Evolutionary conservation across 2,329 filamentous ascomycete genomes (phyloP).

Genomic region (Huntiella moniliformis): DNA sequence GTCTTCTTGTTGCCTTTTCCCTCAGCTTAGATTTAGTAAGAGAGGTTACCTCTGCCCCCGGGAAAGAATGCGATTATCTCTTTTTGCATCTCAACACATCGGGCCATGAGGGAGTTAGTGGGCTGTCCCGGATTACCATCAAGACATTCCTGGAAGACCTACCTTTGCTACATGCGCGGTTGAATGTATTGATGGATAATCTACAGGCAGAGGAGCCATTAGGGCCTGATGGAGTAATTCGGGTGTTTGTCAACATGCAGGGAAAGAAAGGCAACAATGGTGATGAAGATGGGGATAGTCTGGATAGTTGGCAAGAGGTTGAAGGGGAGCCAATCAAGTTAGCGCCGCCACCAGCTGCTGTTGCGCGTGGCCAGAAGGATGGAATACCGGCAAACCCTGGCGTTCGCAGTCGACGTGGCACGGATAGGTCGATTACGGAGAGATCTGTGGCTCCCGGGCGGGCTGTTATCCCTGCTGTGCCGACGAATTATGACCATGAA

Average conservation of each 20-base stretch:
- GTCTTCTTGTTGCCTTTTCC: constrained; percentile 67
- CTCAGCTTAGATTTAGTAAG: constrained; percentile 58
- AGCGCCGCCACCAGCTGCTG: constrained; percentile 28
- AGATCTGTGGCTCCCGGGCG: background rate
- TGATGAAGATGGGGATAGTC: constrained; percentile 25
- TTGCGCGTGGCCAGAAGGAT: constrained; percentile 15
- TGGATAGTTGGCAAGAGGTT: constrained; percentile 41
- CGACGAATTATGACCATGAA: constrained; percentile 67
- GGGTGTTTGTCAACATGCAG: constrained; percentile 57
- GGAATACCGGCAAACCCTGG: constrained; percentile 12
- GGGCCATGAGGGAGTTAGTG: constrained; percentile 20
- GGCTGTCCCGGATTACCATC: constrained; percentile 59
- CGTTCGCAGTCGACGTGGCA: constrained; percentile 20
- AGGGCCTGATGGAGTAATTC: constrained; percentile 50
- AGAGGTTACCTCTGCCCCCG: constrained; percentile 75
- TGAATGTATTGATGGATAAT: constrained; percentile 74
- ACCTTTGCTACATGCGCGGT: constrained; percentile 57
- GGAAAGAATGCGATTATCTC: constrained; percentile 83
- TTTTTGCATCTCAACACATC: constrained; percentile 38
- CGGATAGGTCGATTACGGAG: background rate
- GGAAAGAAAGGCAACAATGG: constrained; percentile 19
- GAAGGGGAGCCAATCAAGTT: constrained; percentile 33
- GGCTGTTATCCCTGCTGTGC: constrained; percentile 46
- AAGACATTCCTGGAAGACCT: constrained; percentile 88
- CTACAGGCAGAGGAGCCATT: constrained; percentile 53